phyloP scores from a whole-genome alignment of 371 early-diverging fungal species.

The Zopfochytrium polystomum region DNA sequence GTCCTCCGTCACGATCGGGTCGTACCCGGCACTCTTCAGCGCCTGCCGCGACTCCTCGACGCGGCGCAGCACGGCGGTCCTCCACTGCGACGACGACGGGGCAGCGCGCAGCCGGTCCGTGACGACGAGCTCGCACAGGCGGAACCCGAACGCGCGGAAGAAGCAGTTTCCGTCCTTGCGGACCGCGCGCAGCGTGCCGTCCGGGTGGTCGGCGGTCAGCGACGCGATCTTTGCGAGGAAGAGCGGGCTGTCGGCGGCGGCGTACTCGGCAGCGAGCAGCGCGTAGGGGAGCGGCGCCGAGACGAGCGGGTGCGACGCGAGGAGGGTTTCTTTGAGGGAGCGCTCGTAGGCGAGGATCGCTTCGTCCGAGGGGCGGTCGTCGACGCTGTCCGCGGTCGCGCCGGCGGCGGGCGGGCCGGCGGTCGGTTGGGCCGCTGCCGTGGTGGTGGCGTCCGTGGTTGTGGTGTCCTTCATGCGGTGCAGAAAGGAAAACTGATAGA shows the following conservation, averaged over 20 bases:
- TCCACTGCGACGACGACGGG: conserved; percentile 34
- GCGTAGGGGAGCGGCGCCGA: conserved; percentile 15
- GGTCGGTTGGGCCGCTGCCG: too few relatives aligned
- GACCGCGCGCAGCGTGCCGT: conserved; percentile 29
- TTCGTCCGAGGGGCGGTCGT: conserved; percentile 39
- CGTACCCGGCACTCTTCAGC: conserved; percentile 34
- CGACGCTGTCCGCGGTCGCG: neutral
- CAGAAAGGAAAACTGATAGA: too few relatives aligned
- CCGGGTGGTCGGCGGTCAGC: too few relatives aligned
- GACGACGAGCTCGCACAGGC: conserved; percentile 39
- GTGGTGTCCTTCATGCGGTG: too few relatives aligned
- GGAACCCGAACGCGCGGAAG: conserved; percentile 46
- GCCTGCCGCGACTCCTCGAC: conserved; percentile 18
- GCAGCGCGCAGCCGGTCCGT: conserved; percentile 13
- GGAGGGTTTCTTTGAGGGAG: conserved; percentile 17
- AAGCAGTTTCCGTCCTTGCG: conserved; percentile 54
- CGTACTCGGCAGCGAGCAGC: conserved; percentile 22
- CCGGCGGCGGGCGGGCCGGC: too few relatives aligned
- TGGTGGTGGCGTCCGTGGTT: too few relatives aligned
- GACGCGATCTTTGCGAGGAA: conserved; percentile 7
- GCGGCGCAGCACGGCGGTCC: conserved; percentile 14
- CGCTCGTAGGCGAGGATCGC: conserved; percentile 43
- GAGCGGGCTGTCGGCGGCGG: neutral
- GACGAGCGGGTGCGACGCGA: conserved; percentile 26
- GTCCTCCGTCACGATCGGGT: conserved; percentile 41